phyloP scores from a whole-genome alignment of 2,329 filamentous ascomycete genomes.

The Aspergillus tubingensis region DNA sequence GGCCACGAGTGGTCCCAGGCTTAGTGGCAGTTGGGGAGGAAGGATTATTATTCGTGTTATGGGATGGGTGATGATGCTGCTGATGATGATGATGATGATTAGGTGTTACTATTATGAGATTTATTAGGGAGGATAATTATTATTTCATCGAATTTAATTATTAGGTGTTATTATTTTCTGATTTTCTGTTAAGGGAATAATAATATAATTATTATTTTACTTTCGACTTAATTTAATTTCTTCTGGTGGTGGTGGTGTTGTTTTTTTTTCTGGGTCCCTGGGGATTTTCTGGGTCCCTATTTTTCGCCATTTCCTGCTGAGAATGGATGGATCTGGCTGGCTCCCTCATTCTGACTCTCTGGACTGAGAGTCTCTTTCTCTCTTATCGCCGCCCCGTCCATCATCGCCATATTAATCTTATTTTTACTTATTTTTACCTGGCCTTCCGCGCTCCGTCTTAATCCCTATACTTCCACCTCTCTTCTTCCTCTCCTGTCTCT shows the following conservation, averaged over 20 bases:
- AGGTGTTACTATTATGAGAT: constrained; percentile 8
- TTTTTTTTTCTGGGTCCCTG: constrained; percentile 12
- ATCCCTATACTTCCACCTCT: constrained; percentile 9
- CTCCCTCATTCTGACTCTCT: constrained; percentile 9
- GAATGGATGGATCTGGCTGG: too few relatives aligned
- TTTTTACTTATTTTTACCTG: constrained; percentile 11
- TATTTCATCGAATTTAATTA: background rate
- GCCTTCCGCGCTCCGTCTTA: constrained; percentile 9
- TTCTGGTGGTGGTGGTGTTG: constrained; percentile 2
- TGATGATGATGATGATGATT: background rate
- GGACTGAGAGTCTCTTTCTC: constrained; percentile 36
- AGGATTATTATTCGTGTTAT: too few relatives aligned
- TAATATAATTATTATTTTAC: too few relatives aligned
- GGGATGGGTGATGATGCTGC: background rate
- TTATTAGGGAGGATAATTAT: constrained; percentile 7
- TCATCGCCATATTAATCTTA: constrained; percentile 12
- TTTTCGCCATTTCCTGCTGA: constrained; percentile 9
- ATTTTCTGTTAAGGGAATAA: too few relatives aligned
- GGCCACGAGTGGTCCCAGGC: constrained; percentile 10
- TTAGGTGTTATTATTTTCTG: too few relatives aligned
- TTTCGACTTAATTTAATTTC: too few relatives aligned
- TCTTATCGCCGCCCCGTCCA: constrained; percentile 33
- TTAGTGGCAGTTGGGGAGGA: background rate
- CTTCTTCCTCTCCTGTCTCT: constrained; percentile 8
- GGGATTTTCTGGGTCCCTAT: constrained; percentile 22